Conservation (phyloP, 495 filamentous ascomycete genomes). For the Lophiotrema nucula region DNA sequence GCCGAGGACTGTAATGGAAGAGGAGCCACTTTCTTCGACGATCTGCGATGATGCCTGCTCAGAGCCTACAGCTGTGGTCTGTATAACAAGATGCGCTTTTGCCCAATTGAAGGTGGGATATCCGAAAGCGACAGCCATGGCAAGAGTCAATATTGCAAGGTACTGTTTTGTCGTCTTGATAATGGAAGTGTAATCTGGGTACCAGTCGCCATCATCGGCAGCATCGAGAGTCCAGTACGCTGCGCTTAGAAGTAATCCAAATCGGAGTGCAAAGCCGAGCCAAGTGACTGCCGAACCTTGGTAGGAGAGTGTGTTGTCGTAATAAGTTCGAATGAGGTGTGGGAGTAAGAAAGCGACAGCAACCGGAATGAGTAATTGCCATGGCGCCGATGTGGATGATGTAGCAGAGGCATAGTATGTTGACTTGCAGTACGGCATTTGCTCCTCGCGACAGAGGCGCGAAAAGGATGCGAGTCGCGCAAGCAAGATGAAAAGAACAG, state of each 20-base stretch:
- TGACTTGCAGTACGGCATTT: slow-evolving; percentile 93
- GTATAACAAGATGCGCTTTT: slow-evolving; percentile 39
- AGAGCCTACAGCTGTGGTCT: slow-evolving; percentile 25
- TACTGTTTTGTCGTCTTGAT: slow-evolving; percentile 73
- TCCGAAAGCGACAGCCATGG: slow-evolving; percentile 61
- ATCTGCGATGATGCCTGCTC: slow-evolving; percentile 26
- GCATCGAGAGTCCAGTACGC: slow-evolving; percentile 88
- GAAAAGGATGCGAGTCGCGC: slow-evolving; percentile 82
- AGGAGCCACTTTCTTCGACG: slow-evolving; percentile 43
- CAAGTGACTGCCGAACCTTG: slow-evolving; percentile 78
- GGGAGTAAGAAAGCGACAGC: slow-evolving; percentile 71
- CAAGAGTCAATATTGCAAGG: slow-evolving; percentile 73
- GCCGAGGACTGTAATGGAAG: slow-evolving; percentile 74
- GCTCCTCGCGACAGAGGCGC: slow-evolving; percentile 92
- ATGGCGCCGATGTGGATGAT: slow-evolving; percentile 88
- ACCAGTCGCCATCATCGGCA: slow-evolving; percentile 86
- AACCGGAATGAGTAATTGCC: slow-evolving; percentile 83
- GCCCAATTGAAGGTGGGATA: slow-evolving; percentile 40
- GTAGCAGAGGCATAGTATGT: slow-evolving; percentile 92
- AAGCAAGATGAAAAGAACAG: slow-evolving; percentile 76
- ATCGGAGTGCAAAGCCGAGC: slow-evolving; percentile 77
- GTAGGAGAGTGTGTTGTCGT: slow-evolving; percentile 73
- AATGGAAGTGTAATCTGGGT: slow-evolving; percentile 56
- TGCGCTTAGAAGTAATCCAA: slow-evolving; percentile 71
- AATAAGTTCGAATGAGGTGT: slow-evolving; percentile 73